phyloP scores from a whole-genome alignment of 257 asterid species.

The Fraxinus cuspidata region DNA sequence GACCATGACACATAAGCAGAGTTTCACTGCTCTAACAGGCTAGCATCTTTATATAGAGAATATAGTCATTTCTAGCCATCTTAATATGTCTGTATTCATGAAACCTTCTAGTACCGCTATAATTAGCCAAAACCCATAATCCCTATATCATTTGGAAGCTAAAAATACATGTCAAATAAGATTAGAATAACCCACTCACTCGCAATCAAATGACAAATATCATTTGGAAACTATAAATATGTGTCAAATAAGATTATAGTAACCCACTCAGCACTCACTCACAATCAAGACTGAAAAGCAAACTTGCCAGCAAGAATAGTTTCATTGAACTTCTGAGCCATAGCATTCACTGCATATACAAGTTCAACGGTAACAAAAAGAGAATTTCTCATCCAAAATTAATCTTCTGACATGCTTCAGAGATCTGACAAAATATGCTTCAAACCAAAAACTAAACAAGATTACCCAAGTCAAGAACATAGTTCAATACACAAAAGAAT shows the following conservation, averaged over 20 bases:
- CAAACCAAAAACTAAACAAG: neutral
- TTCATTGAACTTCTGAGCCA: neutral
- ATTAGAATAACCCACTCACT: no score
- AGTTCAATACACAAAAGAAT: neutral
- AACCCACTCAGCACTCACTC: neutral
- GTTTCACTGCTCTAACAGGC: neutral
- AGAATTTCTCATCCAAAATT: neutral
- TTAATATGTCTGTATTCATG: neutral
- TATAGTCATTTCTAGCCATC: no score
- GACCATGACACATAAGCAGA: constrained; percentile 16
- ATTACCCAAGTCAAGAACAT: neutral
- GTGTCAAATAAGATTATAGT: no score
- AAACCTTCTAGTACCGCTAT: neutral
- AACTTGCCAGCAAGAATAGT: neutral
- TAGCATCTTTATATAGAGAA: neutral
- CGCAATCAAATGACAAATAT: no score
- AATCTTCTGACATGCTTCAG: neutral
- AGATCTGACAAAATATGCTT: neutral
- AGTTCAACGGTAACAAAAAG: neutral
- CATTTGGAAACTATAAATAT: neutral
- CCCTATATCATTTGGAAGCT: no score
- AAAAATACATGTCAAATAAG: no score
- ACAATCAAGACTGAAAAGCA: neutral
- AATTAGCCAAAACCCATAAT: neutral
- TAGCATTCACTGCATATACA: neutral